Evolutionary conservation across 768 basidiomycete species (phyloP), one percentile per base, ranked within the genome.

Genomic region (Psilocybe tampanensis): DNA sequence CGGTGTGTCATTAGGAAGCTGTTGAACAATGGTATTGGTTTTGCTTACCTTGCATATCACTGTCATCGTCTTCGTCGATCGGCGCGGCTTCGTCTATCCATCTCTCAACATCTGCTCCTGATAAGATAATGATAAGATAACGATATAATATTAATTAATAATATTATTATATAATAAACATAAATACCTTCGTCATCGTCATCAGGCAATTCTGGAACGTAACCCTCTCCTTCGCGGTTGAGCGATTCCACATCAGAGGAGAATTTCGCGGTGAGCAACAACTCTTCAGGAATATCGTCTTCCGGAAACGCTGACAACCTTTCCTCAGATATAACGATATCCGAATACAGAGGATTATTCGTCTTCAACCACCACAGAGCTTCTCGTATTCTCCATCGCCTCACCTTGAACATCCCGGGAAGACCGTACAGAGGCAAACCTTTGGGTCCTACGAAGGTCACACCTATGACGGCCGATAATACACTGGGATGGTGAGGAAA

Each of bases 231-330:
- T 60, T 79, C 77, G 11, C 47, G 7, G 3, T 63, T 59, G 0
- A 68, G 34, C 0, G 57, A 32, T 0, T 44, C 57, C 0, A 53
- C 47, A 52, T 76, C 66, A 0, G 1, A 23, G 0, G 68, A 65
- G 13, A 68, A 49, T 22, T 59, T 56, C 1, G 67, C 52, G 9
- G 50, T 61, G 0, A 51, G 17, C 0, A 62, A 1, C 1, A 78
- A 65, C 47, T 75, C 72, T 0, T 56, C 21, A 1, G 75, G 77
- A 1, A 78, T 58, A 0, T 55, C 68, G 44, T 75, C 64, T 17
- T 67, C 67, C 0, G 76, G 76, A 0, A 77, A 53, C 5, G 44
- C 22, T 0, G 19, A 3, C 11, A 78, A 29, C 0, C 54, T 47
- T 3, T 55, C 55, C 13, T 57, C 52, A 0, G 59, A 60, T 7